These are phyloP conservation scores for Trametes cingulata DNA, from an alignment of 768 basidiomycete species.

Conservation along the genomic window DNA sequence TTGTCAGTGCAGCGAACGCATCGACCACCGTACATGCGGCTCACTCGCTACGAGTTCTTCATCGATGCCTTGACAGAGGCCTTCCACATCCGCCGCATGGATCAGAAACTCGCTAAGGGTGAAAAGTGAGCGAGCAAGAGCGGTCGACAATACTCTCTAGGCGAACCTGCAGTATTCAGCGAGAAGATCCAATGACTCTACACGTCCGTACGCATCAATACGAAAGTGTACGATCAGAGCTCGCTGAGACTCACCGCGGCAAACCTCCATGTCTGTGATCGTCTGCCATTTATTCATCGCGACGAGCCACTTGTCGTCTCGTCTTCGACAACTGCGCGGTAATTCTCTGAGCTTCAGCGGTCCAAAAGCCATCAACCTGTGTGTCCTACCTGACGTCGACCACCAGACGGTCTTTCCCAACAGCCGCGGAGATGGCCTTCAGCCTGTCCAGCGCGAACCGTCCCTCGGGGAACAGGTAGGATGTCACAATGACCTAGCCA, in stretches of 20 bases:
- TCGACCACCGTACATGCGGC: conserved; percentile 25
- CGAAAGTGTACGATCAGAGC: too few relatives aligned
- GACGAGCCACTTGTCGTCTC: conserved; percentile 81
- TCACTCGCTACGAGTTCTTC: conserved; percentile 78
- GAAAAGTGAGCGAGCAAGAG: conserved; percentile 30
- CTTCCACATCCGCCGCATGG: conserved; percentile 99
- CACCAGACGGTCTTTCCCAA: conserved; percentile 87
- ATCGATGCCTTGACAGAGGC: conserved; percentile 95
- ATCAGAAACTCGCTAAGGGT: conserved; percentile 78
- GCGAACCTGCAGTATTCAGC: conserved; percentile 79
- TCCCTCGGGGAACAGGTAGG: conserved; percentile 86
- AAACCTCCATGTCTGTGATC: conserved; percentile 92
- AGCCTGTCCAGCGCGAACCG: conserved; percentile 78
- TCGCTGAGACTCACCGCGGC: conserved; percentile 52
- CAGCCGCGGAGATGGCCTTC: conserved; percentile 51
- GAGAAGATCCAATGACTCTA: conserved; percentile 78
- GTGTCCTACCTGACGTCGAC: conserved; percentile 85
- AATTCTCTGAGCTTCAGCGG: neutral
- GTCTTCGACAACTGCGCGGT: conserved; percentile 70
- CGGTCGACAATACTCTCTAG: neutral
- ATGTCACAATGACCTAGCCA: conserved; percentile 92
- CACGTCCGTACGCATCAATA: neutral
- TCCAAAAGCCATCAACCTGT: neutral
- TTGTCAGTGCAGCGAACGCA: neutral
- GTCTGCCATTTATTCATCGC: conserved; percentile 99